Evolutionary conservation across 148 eudicot genomes (phyloP), one percentile per base, ranked within the genome.

Genomic region (Silene latifolia): DNA sequence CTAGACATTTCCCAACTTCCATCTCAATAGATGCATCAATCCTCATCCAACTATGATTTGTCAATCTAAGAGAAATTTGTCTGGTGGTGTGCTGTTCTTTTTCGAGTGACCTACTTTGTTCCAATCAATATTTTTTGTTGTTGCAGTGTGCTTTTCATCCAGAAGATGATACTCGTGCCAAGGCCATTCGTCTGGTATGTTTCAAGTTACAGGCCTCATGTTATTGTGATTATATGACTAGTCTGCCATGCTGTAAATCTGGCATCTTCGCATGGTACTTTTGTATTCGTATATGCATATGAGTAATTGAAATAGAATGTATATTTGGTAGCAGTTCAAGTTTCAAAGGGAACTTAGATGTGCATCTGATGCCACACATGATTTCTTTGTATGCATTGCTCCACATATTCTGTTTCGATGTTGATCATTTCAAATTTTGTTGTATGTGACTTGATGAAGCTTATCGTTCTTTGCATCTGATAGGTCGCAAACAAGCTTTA

Each of bases 401-500:
- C 53, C 53, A 48, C 60, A 10, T 18, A 56, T 14, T 56, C 59
- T 24, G 29, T 18, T 69, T 47, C 32, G 11, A 13, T 74, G 27
- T 39, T 39, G 53, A 54, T 39, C 11, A 14, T 35, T 25, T 39
- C 17, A 61, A 4, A 42, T 67, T 72, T 69, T 17, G 14, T 3
- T 61, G 66, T 25, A 35, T 62, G 7, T 61, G 61, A 54, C 35
- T 21, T 54, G 56, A 8, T 57, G 29, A 61, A 13, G 48, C 57
- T 12, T 47, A 29, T 80, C 53, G 46, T 63, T 54, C 39, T 61
- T 59, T 73, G 65, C 67, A 67, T 68, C 76, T 67, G 19, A 46
- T 89, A 95, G 99, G 99, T 92, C 77, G 88, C 97, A 54, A 90
- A 92, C 87, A 95, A 95, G 84, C 96, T 95, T 68, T 95, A 84